phyloP scores from a whole-genome alignment of 2,329 filamentous ascomycete species.

The Didymella segeticola region DNA sequence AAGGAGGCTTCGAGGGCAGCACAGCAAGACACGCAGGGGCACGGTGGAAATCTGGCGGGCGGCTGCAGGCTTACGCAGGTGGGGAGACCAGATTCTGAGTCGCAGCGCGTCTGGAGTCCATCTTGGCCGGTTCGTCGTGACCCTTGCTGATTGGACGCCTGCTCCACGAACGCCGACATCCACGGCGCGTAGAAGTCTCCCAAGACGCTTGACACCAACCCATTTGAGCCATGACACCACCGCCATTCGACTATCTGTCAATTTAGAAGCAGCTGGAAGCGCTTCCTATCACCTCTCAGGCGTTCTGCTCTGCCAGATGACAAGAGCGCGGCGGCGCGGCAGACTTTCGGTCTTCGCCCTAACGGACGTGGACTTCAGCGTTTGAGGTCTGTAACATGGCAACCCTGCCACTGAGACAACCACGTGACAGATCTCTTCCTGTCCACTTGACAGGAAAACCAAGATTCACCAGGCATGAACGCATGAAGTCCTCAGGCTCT shows the following conservation, averaged over 20 bases:
- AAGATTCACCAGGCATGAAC: slow-evolving; percentile 42
- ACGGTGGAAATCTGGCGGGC: slow-evolving; percentile 42
- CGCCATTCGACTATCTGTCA: slow-evolving; percentile 25
- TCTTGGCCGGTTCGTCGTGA: slow-evolving; percentile 40
- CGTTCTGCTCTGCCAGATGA: slow-evolving; percentile 13
- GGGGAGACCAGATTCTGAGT: slow-evolving; percentile 48
- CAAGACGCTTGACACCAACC: slow-evolving; percentile 34
- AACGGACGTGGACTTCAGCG: slow-evolving; percentile 29
- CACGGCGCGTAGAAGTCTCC: slow-evolving; percentile 41
- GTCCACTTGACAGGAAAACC: slow-evolving; percentile 28
- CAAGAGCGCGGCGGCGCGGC: slow-evolving; percentile 22
- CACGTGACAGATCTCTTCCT: slow-evolving; percentile 39
- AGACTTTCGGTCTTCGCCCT: slow-evolving; percentile 17
- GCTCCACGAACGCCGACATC: slow-evolving; percentile 35
- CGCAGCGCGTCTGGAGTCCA: slow-evolving; percentile 44
- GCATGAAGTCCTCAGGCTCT: slow-evolving; percentile 41
- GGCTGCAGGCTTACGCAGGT: slow-evolving; percentile 46
- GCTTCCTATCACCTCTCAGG: slow-evolving; percentile 18
- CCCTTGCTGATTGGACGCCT: slow-evolving; percentile 38
- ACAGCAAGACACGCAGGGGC: slow-evolving; percentile 39
- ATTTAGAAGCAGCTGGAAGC: slow-evolving; percentile 22
- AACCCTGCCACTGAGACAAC: slow-evolving; percentile 42
- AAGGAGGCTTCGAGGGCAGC: slow-evolving; percentile 38
- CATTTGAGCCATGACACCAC: slow-evolving; percentile 38
- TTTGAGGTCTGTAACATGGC: slow-evolving; percentile 50